Conservation (phyloP, 441 rosid genomes). For the Pelargonium cotyledonis region DNA sequence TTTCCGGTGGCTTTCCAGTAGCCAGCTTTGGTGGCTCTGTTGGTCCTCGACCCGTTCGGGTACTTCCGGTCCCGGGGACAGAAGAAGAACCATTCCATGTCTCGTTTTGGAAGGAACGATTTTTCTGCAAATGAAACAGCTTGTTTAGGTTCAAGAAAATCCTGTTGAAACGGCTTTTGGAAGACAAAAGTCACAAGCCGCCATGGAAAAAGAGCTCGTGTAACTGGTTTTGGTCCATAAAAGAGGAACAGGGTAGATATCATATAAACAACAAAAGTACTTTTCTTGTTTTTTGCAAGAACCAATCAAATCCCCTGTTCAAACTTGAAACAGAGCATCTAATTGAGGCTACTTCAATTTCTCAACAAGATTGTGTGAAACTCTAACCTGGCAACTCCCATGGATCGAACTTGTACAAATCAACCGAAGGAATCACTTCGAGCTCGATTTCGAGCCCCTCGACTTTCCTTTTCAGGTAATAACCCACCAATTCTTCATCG, state of each 20-base stretch:
- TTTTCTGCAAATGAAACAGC: constrained; percentile 39
- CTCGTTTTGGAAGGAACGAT: constrained; percentile 67
- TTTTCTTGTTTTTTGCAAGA: too few species aligned
- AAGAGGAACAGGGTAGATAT: background rate
- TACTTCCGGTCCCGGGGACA: constrained; percentile 34
- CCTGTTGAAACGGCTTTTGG: constrained; percentile 9
- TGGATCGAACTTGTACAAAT: constrained; percentile 85
- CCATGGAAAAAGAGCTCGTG: constrained; percentile 3
- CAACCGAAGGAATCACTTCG: constrained; percentile 66
- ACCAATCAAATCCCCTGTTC: background rate
- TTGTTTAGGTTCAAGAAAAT: constrained; percentile 3
- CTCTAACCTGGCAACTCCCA: constrained; percentile 83
- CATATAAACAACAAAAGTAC: background rate
- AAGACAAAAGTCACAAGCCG: constrained; percentile 15
- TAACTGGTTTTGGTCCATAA: background rate
- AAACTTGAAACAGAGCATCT: background rate
- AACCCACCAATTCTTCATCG: constrained; percentile 26
- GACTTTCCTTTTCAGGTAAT: constrained; percentile 33
- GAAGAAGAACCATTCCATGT: constrained; percentile 92
- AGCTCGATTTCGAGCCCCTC: constrained; percentile 71
- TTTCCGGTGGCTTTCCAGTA: constrained; percentile 72
- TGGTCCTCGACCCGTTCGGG: constrained; percentile 27
- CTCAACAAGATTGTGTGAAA: background rate
- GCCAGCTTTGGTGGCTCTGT: constrained; percentile 27
- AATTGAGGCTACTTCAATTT: background rate